Base-by-base conservation (phyloP, 306 rosid species). In the Lupinus albus region DNA sequence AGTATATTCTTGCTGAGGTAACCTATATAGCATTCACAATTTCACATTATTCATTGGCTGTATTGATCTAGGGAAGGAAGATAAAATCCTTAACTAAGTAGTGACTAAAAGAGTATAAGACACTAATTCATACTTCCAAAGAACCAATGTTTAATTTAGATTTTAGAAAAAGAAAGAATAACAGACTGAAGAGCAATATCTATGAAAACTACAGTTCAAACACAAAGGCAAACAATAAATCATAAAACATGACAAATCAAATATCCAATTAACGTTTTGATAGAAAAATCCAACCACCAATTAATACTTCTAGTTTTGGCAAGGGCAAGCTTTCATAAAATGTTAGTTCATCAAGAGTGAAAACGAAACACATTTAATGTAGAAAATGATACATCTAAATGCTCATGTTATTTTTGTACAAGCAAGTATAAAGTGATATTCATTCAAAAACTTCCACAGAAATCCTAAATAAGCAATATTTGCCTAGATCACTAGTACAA, bases 361-460 rank as follows among this genome's bases (percentile, higher is more conserved):
- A 72, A 78, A 72, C 4, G 25, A 71, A 58, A 45, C 51, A 30
- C 52, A 64, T n/a, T n/a, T n/a, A n/a, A n/a, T n/a, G n/a, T n/a
- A n/a, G n/a, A n/a, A n/a, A n/a, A n/a, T n/a, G n/a, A n/a, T n/a
- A n/a, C n/a, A n/a, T n/a, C n/a, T n/a, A n/a, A n/a, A n/a, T n/a
- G n/a, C n/a, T n/a, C 64, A 32, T 59, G 49, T 16, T 16, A 18
- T 32, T 12, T 36, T 50, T 49, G 8, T 71, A 50, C 47, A 57
- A 78, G 58, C 78, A 30, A 66, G 82, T 78, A 65, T 14, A 59
- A 21, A 13, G 36, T 50, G 68, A 50, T 47, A 71, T 66, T 66
- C 74, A 72, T 41, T 51, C 36, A 45, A 66, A 65, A 65, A 17
- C 5, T 20, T 7, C 17, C 53, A 2, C 30, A 3, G 2, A 25